Percentiles rank a stretch among this genome's conserved stretches.
Evolutionary conservation across 371 early-diverging fungal genomes (phyloP).

Genomic region (Apophysomyces variabilis): DNA sequence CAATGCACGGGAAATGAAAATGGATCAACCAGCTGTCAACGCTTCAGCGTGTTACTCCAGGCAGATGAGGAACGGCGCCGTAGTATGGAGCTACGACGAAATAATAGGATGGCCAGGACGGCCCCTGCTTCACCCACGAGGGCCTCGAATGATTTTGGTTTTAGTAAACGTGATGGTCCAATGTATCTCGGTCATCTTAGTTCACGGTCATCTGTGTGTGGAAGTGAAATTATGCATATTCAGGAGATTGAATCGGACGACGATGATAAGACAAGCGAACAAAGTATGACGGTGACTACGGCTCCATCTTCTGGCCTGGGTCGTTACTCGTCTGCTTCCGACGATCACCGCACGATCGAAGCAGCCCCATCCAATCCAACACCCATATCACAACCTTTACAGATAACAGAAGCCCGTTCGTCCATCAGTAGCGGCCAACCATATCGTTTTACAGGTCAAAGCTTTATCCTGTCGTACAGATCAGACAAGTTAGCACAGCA

Average conservation of each 20-base stretch:
- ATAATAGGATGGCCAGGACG: background rate
- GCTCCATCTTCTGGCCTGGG: background rate
- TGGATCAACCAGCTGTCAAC: slow-evolving; percentile 8
- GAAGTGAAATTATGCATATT: slow-evolving; percentile 15
- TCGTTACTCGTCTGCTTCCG: background rate
- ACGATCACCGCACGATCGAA: slow-evolving; percentile 14
- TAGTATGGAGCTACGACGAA: slow-evolving; percentile 18
- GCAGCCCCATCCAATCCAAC: slow-evolving; percentile 18
- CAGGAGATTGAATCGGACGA: slow-evolving; percentile 20
- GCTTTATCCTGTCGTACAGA: slow-evolving; percentile 52
- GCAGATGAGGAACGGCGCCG: slow-evolving; percentile 13
- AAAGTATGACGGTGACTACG: background rate
- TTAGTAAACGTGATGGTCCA: slow-evolving; percentile 15
- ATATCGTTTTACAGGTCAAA: slow-evolving; percentile 17
- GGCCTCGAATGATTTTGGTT: background rate
- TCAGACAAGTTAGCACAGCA: slow-evolving; percentile 66
- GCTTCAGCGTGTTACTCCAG: slow-evolving; percentile 11
- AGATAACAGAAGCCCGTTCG: background rate
- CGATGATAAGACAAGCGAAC: slow-evolving; percentile 9
- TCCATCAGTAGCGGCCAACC: background rate
- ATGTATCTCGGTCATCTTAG: slow-evolving; percentile 35
- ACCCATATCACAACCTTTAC: background rate
- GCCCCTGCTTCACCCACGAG: slow-evolving; percentile 5
- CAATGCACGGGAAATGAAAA: slow-evolving; percentile 11
- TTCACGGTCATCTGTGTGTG: slow-evolving; percentile 11